Evolutionary conservation across 805 yeast genomes (phyloP), one percentile per base, ranked within the genome.

Genomic region (Saccharomycopsis sp.): DNA sequence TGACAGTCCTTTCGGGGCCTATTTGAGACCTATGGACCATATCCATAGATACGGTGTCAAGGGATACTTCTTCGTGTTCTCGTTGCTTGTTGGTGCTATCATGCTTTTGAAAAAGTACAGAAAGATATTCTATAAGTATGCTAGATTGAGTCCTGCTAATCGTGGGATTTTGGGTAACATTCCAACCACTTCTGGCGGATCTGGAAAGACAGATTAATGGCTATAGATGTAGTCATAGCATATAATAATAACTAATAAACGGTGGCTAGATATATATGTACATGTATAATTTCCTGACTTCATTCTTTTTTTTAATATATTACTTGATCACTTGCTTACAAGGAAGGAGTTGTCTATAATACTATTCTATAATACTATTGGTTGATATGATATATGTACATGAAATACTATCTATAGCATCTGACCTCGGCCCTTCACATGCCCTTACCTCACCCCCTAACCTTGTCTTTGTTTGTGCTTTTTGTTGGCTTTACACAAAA

Each of bases 391-490:
- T n/a, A n/a, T n/a, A n/a, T n/a, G n/a, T n/a, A n/a, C n/a, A n/a
- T n/a, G 38, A 29, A 29, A 29, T 29, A 29, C 38, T 12, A 29
- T 29, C 38, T 29, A 12, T 7, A 12, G 38, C 38, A 29, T 12
- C 38, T 29, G 9, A 29, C 12, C 38, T 29, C 38, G 12, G 38
- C 38, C 12, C 38, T n/a, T n/a, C n/a, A n/a, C n/a, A n/a, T n/a
- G n/a, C n/a, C n/a, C n/a, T n/a, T n/a, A n/a, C n/a, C n/a, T n/a
- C n/a, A n/a, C n/a, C n/a, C n/a, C n/a, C 69, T 70, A 85, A 65
- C 89, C 89, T 72, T 89, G 97, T 72, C 96, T 89, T 73, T 92
- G 97, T 74, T 92, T 92, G 73, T 92, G 98, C 70, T 89, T 90
- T 63, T 91, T 90, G 70, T 92, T 89, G 53, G 94, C 78, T 72